Conservation (phyloP, 371 early-diverging fungal species). For the Apophysomyces ossiformis region DNA sequence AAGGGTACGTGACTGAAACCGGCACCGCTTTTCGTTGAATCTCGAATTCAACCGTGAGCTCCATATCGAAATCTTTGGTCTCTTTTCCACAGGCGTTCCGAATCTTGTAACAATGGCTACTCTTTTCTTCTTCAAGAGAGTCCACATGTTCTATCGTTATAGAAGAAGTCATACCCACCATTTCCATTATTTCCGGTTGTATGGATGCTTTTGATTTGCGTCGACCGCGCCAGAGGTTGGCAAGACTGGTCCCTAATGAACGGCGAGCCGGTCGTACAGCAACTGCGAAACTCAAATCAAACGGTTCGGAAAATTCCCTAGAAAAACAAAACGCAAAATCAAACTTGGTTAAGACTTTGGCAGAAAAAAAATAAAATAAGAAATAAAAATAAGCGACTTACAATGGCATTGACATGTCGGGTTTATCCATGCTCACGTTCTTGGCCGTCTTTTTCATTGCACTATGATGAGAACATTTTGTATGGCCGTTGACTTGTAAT, state of each 20-base stretch:
- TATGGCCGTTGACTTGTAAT: conserved; percentile 8
- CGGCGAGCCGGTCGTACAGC: conserved; percentile 3
- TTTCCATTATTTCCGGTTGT: neutral
- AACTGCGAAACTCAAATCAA: conserved; percentile 8
- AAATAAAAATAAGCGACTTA: neutral
- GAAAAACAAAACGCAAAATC: neutral
- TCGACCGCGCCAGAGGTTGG: neutral
- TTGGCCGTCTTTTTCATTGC: conserved; percentile 8
- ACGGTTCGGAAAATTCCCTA: conserved; percentile 9
- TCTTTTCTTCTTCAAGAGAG: neutral
- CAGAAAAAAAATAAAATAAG: neutral
- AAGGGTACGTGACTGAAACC: conserved; percentile 5
- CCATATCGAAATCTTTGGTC: conserved; percentile 12
- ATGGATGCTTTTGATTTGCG: neutral
- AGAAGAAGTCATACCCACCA: neutral
- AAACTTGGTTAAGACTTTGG: too few relatives aligned
- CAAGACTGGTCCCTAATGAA: neutral
- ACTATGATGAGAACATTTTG: conserved; percentile 4
- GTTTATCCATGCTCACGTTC: neutral
- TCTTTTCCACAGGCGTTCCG: neutral
- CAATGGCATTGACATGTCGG: conserved; percentile 7
- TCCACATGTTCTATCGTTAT: neutral
- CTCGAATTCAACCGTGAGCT: conserved; percentile 13
- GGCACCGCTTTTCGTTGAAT: neutral
- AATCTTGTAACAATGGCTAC: neutral